phyloP scores from a whole-genome alignment of 208 protist species.

The Leishmania arabica region DNA sequence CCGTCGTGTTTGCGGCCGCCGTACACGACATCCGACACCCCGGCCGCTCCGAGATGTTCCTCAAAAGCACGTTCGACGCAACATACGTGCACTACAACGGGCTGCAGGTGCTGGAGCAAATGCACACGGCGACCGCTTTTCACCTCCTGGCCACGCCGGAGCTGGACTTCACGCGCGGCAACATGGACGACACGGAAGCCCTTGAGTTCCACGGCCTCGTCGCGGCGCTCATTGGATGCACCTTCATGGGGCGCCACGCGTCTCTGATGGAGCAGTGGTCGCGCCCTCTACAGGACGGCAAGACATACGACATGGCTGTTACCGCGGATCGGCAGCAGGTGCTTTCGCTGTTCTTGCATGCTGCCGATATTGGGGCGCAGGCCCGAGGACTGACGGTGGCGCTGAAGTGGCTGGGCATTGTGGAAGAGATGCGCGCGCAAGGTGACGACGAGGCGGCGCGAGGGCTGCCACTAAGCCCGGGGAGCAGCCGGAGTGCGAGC shows the following conservation, averaged over 20 bases:
- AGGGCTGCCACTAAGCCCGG: constrained; percentile 51
- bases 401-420: constrained; percentile 69
- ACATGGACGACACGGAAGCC: constrained; percentile 46
- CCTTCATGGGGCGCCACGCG: constrained; percentile 69
- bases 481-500: constrained; percentile 35
- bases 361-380: constrained; percentile 78
- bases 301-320: constrained; percentile 38
- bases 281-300: constrained; percentile 15
- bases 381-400: constrained; percentile 59
- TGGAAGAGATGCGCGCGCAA: constrained; percentile 81
- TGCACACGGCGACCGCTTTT: constrained; percentile 77
- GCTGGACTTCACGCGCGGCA: constrained; percentile 58
- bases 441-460: constrained; percentile 62
- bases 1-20: constrained; percentile 61
- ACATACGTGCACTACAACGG: constrained; percentile 59
- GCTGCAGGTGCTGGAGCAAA: constrained; percentile 62
- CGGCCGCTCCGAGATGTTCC: constrained; percentile 55
- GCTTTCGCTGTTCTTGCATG: constrained; percentile 67
- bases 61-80: constrained; percentile 56
- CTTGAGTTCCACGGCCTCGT: constrained; percentile 73
- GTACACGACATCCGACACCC: constrained; percentile 83
- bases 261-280: constrained; percentile 36
- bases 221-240: constrained; percentile 46
- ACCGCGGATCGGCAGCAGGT: constrained; percentile 54
- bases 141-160: constrained; percentile 46